A percentile compares a stretch with the other conserved stretches of the same genome.
Evolutionary conservation across 371 early-diverging fungal species (phyloP).

Genomic region (Homolaphlyctis polyrhiza): DNA sequence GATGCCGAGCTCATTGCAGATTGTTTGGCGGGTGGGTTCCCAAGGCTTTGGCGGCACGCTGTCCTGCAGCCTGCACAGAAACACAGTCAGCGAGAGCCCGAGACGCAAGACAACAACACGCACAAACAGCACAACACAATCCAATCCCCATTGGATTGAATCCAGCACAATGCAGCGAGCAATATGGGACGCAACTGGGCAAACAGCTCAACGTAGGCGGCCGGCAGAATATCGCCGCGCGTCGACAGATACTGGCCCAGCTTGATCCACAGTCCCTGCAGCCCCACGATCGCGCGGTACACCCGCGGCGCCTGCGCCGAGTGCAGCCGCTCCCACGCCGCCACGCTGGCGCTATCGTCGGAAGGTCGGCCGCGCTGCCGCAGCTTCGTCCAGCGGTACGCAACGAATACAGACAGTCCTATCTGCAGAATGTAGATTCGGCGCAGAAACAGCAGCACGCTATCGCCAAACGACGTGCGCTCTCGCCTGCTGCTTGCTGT

Average conservation of each 20-base stretch:
- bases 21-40: constrained; percentile 7
- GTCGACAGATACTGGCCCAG: constrained; percentile 12
- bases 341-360: not conserved
- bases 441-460: constrained; percentile 5
- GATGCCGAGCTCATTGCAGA: not conserved
- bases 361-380: not conserved
- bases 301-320: constrained; percentile 6
- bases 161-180: too few relatives aligned
- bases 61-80: constrained; percentile 18
- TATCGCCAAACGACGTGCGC: not conserved
- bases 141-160: too few relatives aligned
- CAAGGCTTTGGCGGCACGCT: constrained; percentile 14
- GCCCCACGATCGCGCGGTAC: constrained; percentile 13
- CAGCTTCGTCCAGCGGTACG: constrained; percentile 13
- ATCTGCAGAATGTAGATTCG: constrained; percentile 10
- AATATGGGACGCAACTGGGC: too few relatives aligned
- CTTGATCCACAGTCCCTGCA: constrained; percentile 29
- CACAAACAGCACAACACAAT: too few relatives aligned
- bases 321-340: constrained; percentile 4
- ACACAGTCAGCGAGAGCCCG: too few relatives aligned
- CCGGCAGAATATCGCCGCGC: constrained; percentile 16
- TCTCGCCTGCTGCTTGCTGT: too few relatives aligned
- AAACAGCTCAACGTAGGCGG: constrained; percentile 4
- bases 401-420: constrained; percentile 2
- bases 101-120: too few relatives aligned